Conservation (phyloP, 441 rosid genomes). For the Gossypium gossypioides region DNA sequence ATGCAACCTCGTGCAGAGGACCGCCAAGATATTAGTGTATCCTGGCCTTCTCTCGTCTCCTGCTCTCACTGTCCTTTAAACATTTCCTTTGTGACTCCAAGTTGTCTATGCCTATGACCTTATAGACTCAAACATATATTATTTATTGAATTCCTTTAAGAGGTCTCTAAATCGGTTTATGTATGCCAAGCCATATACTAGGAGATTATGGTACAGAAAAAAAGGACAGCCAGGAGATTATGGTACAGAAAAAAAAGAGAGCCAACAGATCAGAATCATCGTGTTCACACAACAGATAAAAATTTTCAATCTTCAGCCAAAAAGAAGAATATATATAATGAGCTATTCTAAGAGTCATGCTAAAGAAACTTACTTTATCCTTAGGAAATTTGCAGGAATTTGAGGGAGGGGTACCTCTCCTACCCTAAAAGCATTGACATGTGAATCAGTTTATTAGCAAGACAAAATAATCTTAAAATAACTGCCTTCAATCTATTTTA, state of each 20-base stretch:
- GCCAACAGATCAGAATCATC: neutral
- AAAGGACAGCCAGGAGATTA: neutral
- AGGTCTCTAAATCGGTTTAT: neutral
- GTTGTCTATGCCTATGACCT: neutral
- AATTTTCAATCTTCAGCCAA: neutral
- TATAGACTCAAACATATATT: neutral
- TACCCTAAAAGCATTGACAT: constrained; percentile 40
- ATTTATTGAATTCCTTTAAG: neutral
- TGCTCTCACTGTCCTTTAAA: neutral
- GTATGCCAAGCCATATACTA: neutral
- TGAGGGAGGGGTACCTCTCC: constrained; percentile 56
- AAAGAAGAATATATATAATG: neutral
- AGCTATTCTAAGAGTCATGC: neutral
- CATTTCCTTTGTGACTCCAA: neutral
- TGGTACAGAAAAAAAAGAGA: neutral
- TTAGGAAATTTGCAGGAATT: constrained; percentile 42
- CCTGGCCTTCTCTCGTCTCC: neutral
- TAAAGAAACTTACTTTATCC: constrained; percentile 42
- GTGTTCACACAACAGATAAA: neutral
- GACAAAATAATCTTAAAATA: constrained; percentile 5
- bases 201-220: constrained; percentile 2
- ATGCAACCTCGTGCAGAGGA: neutral
- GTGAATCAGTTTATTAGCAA: constrained; percentile 7
- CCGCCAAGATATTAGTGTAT: neutral
- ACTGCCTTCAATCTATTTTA: neutral